These are phyloP conservation scores for Fusarium tanahbumbuense DNA, from an alignment of 2,329 filamentous ascomycete genomes.

Conservation along the genomic window DNA sequence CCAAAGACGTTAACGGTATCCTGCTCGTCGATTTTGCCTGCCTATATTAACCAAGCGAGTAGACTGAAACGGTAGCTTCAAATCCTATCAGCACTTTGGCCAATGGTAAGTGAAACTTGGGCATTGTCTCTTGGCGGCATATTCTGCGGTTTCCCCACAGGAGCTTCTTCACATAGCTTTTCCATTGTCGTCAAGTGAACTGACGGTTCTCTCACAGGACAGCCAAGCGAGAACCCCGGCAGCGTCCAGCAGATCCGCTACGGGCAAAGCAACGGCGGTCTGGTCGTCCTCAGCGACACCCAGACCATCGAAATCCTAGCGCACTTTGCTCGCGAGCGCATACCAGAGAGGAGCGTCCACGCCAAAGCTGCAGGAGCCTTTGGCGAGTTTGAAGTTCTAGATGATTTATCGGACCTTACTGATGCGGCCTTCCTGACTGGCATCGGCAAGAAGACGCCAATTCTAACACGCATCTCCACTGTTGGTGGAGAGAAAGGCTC, in stretches of 20 bases:
- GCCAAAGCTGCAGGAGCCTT: constrained; percentile 27
- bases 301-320: constrained; percentile 67
- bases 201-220: constrained; percentile 18
- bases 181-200: too few relatives aligned
- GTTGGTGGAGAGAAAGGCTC: constrained; percentile 74
- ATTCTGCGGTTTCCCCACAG: too few relatives aligned
- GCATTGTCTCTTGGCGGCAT: too few relatives aligned
- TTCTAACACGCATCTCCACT: constrained; percentile 11
- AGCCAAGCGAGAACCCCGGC: constrained; percentile 42
- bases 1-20: too few relatives aligned
- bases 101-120: too few relatives aligned
- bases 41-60: too few relatives aligned
- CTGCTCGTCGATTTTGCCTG: too few relatives aligned
- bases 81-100: too few relatives aligned
- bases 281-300: constrained; percentile 62
- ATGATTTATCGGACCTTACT: constrained; percentile 22
- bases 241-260: constrained; percentile 41
- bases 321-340: constrained; percentile 69
- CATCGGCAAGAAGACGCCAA: constrained; percentile 16
- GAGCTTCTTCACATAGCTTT: too few relatives aligned
- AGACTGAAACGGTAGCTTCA: too few relatives aligned
- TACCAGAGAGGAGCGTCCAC: constrained; percentile 58
- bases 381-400: constrained; percentile 22
- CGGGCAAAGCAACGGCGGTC: constrained; percentile 49
- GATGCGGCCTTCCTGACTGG: constrained; percentile 20